Percentiles rank a stretch among this genome's conserved stretches.
phyloP scores from a whole-genome alignment of 208 protist genomes.

The Wallacemonas rigidus region DNA sequence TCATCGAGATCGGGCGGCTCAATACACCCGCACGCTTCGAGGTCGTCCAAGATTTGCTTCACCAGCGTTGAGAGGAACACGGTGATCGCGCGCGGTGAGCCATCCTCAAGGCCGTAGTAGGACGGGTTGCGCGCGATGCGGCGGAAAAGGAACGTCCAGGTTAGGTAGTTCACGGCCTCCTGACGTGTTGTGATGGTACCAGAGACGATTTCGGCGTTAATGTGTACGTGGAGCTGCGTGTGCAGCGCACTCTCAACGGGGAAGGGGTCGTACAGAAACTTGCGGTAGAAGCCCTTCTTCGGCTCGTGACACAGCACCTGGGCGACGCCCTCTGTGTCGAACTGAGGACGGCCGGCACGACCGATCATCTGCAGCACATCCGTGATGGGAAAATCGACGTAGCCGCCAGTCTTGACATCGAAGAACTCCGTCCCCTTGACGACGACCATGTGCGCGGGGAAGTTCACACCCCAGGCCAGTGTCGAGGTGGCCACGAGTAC shows the following conservation, averaged over 20 bases:
- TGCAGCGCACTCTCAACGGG: constrained; percentile 98
- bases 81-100: constrained; percentile 81
- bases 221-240: constrained; percentile 96
- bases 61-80: constrained; percentile 87
- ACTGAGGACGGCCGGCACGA: constrained; percentile 97
- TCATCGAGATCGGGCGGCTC: constrained; percentile 52
- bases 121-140: constrained; percentile 97
- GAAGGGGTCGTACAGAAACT: constrained; percentile 99
- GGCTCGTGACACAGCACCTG: constrained; percentile 97
- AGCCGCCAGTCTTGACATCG: constrained; percentile 96
- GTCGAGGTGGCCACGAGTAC: constrained; percentile 99
- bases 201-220: constrained; percentile 98
- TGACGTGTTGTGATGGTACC: constrained; percentile 95
- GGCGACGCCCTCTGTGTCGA: constrained; percentile 95
- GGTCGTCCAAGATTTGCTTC: constrained; percentile 78
- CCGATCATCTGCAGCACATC: constrained; percentile 99
- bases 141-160: constrained; percentile 99
- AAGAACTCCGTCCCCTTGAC: constrained; percentile 99
- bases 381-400: constrained; percentile 99
- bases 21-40: constrained; percentile 85
- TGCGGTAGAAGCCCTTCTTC: constrained; percentile 99
- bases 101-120: constrained; percentile 98
- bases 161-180: constrained; percentile 98
- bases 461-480: constrained; percentile 99
- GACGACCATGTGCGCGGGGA: constrained; percentile 99